Evolutionary conservation across 176 grass and related monocot species (phyloP).

Genomic region (Tillandsia leiboldiana): DNA sequence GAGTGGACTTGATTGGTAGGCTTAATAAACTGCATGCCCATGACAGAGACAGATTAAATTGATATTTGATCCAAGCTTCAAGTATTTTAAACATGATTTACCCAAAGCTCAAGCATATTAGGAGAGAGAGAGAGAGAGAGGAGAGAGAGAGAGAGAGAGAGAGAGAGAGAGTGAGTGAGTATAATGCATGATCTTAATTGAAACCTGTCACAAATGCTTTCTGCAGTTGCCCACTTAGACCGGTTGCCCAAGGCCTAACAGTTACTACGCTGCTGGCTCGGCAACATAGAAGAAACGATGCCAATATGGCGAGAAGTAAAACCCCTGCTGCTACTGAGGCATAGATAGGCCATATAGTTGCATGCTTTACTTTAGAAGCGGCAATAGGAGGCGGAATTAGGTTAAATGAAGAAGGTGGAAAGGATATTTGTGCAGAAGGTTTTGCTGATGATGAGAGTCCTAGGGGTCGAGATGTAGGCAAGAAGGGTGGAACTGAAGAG

Average conservation of each 20-base stretch:
- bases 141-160: too few species aligned
- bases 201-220: constrained; percentile 62
- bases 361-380: too few species aligned
- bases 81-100: too few species aligned
- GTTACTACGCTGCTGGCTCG: constrained; percentile 36
- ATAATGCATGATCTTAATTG: background rate
- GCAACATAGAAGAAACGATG: constrained; percentile 24
- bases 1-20: too few species aligned
- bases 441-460: background rate
- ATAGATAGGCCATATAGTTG: constrained; percentile 18
- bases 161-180: too few species aligned
- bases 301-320: constrained; percentile 19
- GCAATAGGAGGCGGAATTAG: background rate
- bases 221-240: constrained; percentile 46
- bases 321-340: constrained; percentile 21
- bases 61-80: too few species aligned
- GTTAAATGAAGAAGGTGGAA: constrained; percentile 1
- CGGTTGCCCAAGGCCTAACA: constrained; percentile 54
- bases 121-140: too few species aligned
- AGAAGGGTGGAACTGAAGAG: too few species aligned
- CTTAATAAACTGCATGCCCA: too few species aligned
- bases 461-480: background rate
- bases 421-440: background rate
- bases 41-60: too few species aligned
- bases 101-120: background rate